Percentiles rank a stretch among this genome's conserved stretches.
These are phyloP conservation scores for Antitrichia curtipendula DNA, from an alignment of 225 moss, liverwort and hornwort species.

Conservation along the genomic window DNA sequence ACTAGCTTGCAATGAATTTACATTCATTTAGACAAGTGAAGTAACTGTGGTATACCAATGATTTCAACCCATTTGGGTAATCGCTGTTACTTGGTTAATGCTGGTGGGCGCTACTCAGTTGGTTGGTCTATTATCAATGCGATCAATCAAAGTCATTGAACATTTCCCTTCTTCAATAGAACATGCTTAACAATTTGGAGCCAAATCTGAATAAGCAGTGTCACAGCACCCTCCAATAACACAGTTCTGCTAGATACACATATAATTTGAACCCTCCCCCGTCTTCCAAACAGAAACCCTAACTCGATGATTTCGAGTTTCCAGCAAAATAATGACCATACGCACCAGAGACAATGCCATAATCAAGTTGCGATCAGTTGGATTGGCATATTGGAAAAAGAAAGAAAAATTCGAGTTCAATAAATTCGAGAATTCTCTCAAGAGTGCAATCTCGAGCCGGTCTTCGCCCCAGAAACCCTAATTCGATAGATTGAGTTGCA, in stretches of 20 bases:
- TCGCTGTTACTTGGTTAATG: neutral
- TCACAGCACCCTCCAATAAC: neutral
- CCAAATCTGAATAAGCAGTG: neutral
- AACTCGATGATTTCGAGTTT: neutral
- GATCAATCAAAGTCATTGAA: neutral
- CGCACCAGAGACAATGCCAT: neutral
- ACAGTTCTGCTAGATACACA: neutral
- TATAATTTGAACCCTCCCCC: neutral
- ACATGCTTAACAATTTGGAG: neutral
- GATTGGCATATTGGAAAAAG: neutral
- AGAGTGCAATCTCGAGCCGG: neutral
- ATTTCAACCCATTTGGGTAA: neutral
- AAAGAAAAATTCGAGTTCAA: neutral
- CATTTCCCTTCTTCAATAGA: neutral
- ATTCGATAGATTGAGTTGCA: neutral
- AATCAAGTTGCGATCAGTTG: neutral
- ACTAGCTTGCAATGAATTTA: neutral
- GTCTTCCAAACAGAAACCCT: neutral
- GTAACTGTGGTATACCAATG: neutral
- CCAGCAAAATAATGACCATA: neutral
- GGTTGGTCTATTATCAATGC: neutral
- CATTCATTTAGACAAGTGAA: neutral
- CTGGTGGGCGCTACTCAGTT: neutral
- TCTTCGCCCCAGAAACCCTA: neutral
- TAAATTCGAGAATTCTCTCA: neutral